These are phyloP conservation scores for Firmiana major DNA, from an alignment of 345 rosid species.

Conservation along the genomic window DNA sequence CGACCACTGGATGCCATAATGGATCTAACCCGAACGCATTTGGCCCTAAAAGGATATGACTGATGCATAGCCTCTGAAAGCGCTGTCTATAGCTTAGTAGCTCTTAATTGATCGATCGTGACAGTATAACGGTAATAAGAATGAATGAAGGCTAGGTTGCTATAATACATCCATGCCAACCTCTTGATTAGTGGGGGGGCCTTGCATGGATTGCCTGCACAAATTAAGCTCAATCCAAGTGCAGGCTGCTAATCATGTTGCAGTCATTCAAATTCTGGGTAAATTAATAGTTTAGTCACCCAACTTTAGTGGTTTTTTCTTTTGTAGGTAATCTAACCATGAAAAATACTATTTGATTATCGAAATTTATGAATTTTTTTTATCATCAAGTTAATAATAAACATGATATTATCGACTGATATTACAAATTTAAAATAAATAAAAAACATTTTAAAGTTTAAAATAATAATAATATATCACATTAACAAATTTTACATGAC, in stretches of 20 bases:
- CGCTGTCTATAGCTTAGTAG: not conserved
- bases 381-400: too few species aligned
- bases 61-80: conserved; percentile 1
- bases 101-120: conserved; percentile 1
- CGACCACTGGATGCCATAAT: conserved; percentile 16
- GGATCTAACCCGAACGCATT: not conserved
- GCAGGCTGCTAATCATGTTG: not conserved
- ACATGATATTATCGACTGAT: too few species aligned
- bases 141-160: conserved; percentile 2
- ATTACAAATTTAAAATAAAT: too few species aligned
- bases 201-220: conserved; percentile 9
- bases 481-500: too few species aligned
- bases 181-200: conserved; percentile 1
- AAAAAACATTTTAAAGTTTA: too few species aligned
- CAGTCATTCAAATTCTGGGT: not conserved
- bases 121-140: not conserved
- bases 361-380: too few species aligned
- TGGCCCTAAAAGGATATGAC: conserved; percentile 7
- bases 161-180: conserved; percentile 3
- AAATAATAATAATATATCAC: too few species aligned
- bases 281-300: not conserved
- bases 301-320: too few species aligned
- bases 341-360: not conserved
- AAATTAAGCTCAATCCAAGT: not conserved
- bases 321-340: too few species aligned